These are phyloP conservation scores for Lasiodiplodia citricola DNA, from an alignment of 2,329 filamentous ascomycete species.

Conservation along the genomic window DNA sequence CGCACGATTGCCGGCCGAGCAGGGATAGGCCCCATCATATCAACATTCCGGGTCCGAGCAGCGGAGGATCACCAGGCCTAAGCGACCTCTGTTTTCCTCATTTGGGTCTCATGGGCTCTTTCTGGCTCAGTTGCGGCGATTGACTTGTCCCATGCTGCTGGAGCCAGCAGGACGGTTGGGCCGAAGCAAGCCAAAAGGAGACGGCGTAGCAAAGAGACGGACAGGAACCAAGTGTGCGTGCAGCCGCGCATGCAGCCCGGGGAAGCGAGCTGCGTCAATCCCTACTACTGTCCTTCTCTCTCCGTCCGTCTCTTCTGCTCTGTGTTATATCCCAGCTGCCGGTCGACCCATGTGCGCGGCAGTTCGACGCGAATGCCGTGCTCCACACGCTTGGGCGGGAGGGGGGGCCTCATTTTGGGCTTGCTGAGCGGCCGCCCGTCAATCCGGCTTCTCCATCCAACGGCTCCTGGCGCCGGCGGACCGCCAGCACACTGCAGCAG, in stretches of 20 bases:
- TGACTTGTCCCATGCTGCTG: not conserved
- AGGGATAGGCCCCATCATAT: conserved; percentile 7
- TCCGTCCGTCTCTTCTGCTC: not conserved
- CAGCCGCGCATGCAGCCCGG: not conserved
- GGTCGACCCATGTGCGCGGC: not conserved
- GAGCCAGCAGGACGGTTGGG: not conserved
- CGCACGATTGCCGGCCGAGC: not conserved
- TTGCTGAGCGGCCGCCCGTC: not conserved
- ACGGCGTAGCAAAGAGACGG: not conserved
- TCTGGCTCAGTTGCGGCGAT: not conserved
- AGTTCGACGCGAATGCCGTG: conserved; percentile 12
- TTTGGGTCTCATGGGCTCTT: not conserved
- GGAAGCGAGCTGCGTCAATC: not conserved
- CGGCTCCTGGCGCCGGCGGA: conserved; percentile 14
- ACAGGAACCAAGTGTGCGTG: not conserved
- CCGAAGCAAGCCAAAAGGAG: not conserved
- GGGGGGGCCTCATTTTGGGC: conserved; percentile 5
- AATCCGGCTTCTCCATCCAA: not conserved
- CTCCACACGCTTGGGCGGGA: not conserved
- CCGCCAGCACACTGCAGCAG: not conserved
- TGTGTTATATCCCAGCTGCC: not conserved
- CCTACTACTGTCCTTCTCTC: not conserved
- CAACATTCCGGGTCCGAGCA: not conserved
- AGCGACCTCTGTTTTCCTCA: conserved; percentile 11
- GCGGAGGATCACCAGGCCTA: conserved; percentile 17